Evolutionary conservation across 2,329 filamentous ascomycete genomes (phyloP).

Genomic region (Pestalotiopsis sp.): DNA sequence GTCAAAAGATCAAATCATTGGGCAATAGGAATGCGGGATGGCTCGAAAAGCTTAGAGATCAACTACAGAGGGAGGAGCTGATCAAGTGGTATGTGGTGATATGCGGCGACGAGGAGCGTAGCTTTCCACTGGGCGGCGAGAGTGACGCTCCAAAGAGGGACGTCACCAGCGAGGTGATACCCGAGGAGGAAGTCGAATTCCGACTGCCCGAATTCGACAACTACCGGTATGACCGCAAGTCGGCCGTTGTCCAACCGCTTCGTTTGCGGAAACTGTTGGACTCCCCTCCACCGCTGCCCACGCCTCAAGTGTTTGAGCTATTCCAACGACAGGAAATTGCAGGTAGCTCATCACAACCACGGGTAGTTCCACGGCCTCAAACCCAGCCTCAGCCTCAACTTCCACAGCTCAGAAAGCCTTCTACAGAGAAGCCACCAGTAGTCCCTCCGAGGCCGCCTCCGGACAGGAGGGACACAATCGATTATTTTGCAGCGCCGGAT

Average conservation of each 20-base stretch:
- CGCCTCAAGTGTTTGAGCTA: neutral
- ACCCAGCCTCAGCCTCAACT: conserved; percentile 2
- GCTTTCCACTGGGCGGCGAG: conserved; percentile 41
- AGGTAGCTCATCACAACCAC: neutral
- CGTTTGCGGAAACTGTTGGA: neutral
- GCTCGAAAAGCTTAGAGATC: conserved; percentile 59
- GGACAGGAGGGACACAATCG: neutral
- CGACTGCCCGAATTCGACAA: conserved; percentile 26
- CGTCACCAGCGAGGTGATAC: conserved; percentile 4
- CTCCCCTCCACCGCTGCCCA: neutral
- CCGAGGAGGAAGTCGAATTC: conserved; percentile 32
- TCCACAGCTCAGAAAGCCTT: neutral
- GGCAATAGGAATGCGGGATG: conserved; percentile 44
- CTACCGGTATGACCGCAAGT: conserved; percentile 7
- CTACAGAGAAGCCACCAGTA: conserved; percentile 3
- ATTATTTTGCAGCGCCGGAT: conserved; percentile 4
- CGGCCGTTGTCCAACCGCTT: conserved; percentile 8
- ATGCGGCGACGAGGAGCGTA: conserved; percentile 62
- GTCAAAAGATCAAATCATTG: conserved; percentile 26
- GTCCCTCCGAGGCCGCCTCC: neutral
- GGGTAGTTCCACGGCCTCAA: neutral
- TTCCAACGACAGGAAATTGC: neutral
- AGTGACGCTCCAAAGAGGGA: conserved; percentile 27
- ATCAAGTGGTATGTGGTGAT: conserved; percentile 66
- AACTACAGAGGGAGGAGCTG: conserved; percentile 56